These are phyloP conservation scores for Populus alba DNA, from an alignment of 345 rosid genomes.

Conservation along the genomic window DNA sequence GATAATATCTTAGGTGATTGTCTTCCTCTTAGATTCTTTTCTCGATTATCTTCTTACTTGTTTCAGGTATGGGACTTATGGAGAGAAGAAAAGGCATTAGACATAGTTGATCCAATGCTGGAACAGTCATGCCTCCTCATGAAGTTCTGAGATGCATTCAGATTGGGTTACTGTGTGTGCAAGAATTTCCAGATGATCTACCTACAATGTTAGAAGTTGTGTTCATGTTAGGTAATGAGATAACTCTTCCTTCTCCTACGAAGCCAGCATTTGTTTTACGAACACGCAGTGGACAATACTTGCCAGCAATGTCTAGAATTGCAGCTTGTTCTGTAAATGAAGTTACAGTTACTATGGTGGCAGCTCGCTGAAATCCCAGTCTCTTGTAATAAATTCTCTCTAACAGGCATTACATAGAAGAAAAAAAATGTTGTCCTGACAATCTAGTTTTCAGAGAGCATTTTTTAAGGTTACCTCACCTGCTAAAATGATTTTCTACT, in stretches of 20 bases:
- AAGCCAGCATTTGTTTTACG: background rate
- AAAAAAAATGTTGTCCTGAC: no score
- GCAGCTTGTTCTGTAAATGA: background rate
- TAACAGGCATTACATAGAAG: no score
- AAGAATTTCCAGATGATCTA: background rate
- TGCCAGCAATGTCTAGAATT: background rate
- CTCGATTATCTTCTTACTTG: background rate
- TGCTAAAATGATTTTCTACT: no score
- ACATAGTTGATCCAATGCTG: slow-evolving; percentile 12
- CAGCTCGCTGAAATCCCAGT: background rate
- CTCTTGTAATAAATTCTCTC: no score
- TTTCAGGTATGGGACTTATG: slow-evolving; percentile 17
- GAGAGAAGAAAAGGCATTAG: slow-evolving; percentile 1
- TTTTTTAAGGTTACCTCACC: no score
- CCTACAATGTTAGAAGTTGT: background rate
- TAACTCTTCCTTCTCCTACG: background rate
- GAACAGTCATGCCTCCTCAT: background rate
- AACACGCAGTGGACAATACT: background rate
- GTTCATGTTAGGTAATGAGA: background rate
- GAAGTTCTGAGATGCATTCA: background rate
- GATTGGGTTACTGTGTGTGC: slow-evolving; percentile 1
- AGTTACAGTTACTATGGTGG: background rate
- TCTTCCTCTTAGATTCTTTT: background rate
- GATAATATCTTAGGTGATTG: background rate
- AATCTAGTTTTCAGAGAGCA: no score